Conservation (phyloP, 2,329 filamentous ascomycete species). For the Mycosphaerella arachidis region DNA sequence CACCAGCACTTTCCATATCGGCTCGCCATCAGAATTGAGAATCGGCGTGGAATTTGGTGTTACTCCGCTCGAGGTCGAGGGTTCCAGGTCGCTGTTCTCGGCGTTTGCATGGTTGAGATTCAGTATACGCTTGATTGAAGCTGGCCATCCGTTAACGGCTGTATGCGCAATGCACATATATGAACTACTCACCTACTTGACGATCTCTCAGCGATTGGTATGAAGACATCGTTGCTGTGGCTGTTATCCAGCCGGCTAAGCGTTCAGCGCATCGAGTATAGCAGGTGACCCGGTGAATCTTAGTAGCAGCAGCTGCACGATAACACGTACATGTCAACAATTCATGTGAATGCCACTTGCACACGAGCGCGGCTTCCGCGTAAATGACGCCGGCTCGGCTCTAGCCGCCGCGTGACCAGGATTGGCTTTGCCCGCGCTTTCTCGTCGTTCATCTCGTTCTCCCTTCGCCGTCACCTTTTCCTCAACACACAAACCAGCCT, state of each 20-base stretch:
- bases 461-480: neutral
- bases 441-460: neutral
- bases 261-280: slow-evolving; percentile 25
- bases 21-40: slow-evolving; percentile 79
- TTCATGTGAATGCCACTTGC: neutral
- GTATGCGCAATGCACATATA: slow-evolving; percentile 13
- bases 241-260: slow-evolving; percentile 27
- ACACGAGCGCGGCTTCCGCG: neutral
- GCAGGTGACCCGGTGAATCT: neutral
- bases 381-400: neutral
- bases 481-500: slow-evolving; percentile 4
- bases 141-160: slow-evolving; percentile 42
- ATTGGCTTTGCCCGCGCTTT: neutral
- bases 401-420: neutral
- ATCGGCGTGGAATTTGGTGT: slow-evolving; percentile 70
- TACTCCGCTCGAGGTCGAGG: slow-evolving; percentile 56
- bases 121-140: slow-evolving; percentile 89
- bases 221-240: slow-evolving; percentile 48
- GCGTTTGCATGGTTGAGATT: slow-evolving; percentile 77
- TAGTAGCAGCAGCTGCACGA: neutral
- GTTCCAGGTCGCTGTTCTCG: slow-evolving; percentile 54
- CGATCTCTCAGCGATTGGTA: slow-evolving; percentile 62
- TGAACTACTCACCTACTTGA: slow-evolving; percentile 59
- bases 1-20: slow-evolving; percentile 95
- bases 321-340: neutral